phyloP scores from a whole-genome alignment of 495 filamentous ascomycete genomes.

The Corynascus novoguineensis region DNA sequence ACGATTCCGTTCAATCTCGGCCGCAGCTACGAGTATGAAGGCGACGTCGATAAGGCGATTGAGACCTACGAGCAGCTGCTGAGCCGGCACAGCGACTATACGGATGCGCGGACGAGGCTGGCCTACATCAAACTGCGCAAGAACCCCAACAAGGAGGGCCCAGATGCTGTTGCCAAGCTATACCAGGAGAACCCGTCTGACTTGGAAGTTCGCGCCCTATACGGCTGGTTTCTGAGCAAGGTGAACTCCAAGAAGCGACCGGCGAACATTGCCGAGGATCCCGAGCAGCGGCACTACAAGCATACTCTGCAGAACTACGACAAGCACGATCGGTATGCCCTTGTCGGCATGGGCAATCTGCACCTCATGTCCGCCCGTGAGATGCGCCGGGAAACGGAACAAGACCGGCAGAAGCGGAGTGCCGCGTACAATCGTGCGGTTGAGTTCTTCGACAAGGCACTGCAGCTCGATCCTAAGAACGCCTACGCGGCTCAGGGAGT shows the following conservation, averaged over 20 bases:
- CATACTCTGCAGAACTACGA: conserved; percentile 89
- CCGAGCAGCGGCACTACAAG: conserved; percentile 89
- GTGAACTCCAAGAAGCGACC: conserved; percentile 70
- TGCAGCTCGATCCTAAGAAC: conserved; percentile 87
- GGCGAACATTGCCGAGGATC: conserved; percentile 78
- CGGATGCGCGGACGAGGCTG: conserved; percentile 78
- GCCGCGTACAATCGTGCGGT: conserved; percentile 84
- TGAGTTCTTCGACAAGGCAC: conserved; percentile 96
- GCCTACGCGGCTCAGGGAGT: conserved; percentile 95
- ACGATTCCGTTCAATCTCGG: conserved; percentile 94
- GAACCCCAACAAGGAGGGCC: conserved; percentile 76
- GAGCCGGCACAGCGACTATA: conserved; percentile 79
- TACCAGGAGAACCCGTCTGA: conserved; percentile 74
- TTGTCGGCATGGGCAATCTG: conserved; percentile 95
- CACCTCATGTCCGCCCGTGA: conserved; percentile 81
- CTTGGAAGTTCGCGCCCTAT: conserved; percentile 83
- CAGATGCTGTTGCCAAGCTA: conserved; percentile 72
- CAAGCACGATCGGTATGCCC: conserved; percentile 92
- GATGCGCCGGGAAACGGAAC: conserved; percentile 84
- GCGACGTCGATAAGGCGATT: conserved; percentile 73
- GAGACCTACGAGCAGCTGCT: conserved; percentile 81
- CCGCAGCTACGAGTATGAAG: conserved; percentile 87
- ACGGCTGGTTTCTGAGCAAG: conserved; percentile 86
- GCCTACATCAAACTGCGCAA: conserved; percentile 87
- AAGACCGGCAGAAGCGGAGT: conserved; percentile 82